A percentile compares a stretch with the other conserved stretches of the same genome.
Conservation (phyloP, 805 yeast genomes). For the Lipomyces lipofer region DNA sequence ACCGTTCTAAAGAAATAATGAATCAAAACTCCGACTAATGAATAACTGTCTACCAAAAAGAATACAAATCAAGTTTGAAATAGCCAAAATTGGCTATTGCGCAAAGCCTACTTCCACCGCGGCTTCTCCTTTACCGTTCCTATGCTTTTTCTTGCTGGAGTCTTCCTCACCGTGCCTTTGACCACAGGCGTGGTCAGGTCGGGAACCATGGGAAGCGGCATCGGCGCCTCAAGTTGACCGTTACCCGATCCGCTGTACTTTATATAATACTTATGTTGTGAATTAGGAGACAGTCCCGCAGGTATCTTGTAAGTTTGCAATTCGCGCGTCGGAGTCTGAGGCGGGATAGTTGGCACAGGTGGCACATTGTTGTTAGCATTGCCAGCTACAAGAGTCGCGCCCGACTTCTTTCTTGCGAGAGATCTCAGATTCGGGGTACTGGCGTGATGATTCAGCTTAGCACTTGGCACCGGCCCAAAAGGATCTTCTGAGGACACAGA, state of each 20-base stretch:
- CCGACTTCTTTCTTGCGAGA: slow-evolving; percentile 1
- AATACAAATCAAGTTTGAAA: no score
- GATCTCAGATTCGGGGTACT: slow-evolving; percentile 23
- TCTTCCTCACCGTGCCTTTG: neutral
- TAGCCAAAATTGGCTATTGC: no score
- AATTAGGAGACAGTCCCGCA: slow-evolving; percentile 13
- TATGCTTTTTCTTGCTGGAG: slow-evolving; percentile 20
- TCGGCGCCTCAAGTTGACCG: no score
- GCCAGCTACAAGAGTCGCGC: neutral
- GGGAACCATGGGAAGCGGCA: no score
- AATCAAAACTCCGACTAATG: no score
- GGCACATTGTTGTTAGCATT: neutral
- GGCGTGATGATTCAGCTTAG: slow-evolving; percentile 22
- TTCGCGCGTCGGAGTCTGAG: slow-evolving; percentile 1
- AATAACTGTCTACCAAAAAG: no score
- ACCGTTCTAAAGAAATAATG: no score
- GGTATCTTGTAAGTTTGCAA: slow-evolving; percentile 6
- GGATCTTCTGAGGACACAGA: slow-evolving; percentile 11
- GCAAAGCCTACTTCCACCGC: slow-evolving; percentile 16
- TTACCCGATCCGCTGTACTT: slow-evolving; percentile 6
- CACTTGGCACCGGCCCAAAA: slow-evolving; percentile 11
- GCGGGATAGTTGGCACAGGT: slow-evolving; percentile 1
- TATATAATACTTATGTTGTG: slow-evolving; percentile 21
- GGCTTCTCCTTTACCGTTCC: slow-evolving; percentile 18
- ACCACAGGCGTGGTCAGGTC: neutral